phyloP scores from a whole-genome alignment of 2,329 filamentous ascomycete genomes.

The Verticillium tricorpus region DNA sequence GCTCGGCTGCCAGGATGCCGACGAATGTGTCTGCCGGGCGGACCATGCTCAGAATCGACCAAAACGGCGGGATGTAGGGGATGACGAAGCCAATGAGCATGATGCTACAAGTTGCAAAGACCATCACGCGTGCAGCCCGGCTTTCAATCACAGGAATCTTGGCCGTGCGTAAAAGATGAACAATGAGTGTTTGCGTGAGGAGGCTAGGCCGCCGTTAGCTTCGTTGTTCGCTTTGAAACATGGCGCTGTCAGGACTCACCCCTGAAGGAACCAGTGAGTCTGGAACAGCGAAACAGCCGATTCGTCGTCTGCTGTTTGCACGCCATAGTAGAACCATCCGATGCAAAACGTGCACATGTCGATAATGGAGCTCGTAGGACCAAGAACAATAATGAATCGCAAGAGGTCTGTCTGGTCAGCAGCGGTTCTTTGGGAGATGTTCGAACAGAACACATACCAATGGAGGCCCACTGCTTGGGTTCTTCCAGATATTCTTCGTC shows the following conservation, averaged over 20 bases:
- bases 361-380: slow-evolving; percentile 22
- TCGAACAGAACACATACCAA: not conserved
- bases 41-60: slow-evolving; percentile 13
- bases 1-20: slow-evolving; percentile 18
- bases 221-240: not conserved
- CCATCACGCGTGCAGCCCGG: slow-evolving; percentile 14
- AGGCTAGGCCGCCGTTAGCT: slow-evolving; percentile 1
- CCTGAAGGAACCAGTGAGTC: slow-evolving; percentile 23
- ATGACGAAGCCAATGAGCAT: slow-evolving; percentile 20
- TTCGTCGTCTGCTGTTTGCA: slow-evolving; percentile 10
- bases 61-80: slow-evolving; percentile 19
- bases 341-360: slow-evolving; percentile 18
- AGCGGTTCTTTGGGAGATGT: too few relatives aligned
- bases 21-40: slow-evolving; percentile 14
- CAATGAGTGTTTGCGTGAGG: slow-evolving; percentile 23
- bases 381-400: slow-evolving; percentile 20
- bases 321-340: slow-evolving; percentile 19
- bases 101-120: slow-evolving; percentile 17
- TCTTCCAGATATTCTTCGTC: slow-evolving; percentile 20
- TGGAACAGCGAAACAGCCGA: slow-evolving; percentile 14
- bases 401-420: slow-evolving; percentile 16
- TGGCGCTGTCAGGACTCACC: not conserved
- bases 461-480: slow-evolving; percentile 20
- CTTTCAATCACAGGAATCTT: slow-evolving; percentile 21
- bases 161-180: slow-evolving; percentile 20